Evolutionary conservation across 2,329 filamentous ascomycete genomes (phyloP), one percentile per base, ranked within the genome.

Genomic region (Penicillium frequentans): DNA sequence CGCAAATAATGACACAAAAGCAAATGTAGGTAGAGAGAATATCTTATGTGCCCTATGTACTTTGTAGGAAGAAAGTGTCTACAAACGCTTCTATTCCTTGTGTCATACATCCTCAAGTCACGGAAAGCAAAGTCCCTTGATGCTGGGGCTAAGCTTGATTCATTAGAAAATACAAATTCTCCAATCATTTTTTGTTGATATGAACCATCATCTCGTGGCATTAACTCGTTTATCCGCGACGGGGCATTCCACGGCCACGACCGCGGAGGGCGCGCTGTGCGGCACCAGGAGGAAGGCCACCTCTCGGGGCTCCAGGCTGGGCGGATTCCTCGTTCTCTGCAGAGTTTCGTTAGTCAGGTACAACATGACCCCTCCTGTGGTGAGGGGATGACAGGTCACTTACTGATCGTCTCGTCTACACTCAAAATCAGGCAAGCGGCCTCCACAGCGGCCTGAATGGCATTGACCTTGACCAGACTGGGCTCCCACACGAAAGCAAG

Each of bases 401-500:
- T 79, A 85, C 88, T 92, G 78, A 99, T 98, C 33, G 95, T 99
- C 86, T 99, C 95, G 73, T 99, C 95, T 55, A 99, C 95, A 68
- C 91, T 90, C 69, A 99, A 80, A 66, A 99, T 98, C 80, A 99
- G 79, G 80, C 95, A 99, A 66, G 90, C 90, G 23, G 95, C 95
- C 79, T 99, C 95, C 31, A 93, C 93, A 51, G 95, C 95, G 21
- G 95, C 93, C 80, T 96, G 92, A 64, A 99, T 89, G 65, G 95
- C 95, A 76, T 99, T 99, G 76, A 96, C 84, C 86, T 99, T 99
- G 73, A 99, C 90, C 63, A 98, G 81, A 48, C 90, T 90, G 6
- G 95, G 95, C 79, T 99, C 95, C 95, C 95, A 99, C 43, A 99
- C 95, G 75, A 98, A 99, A 55, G 85, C 88, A 73, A 91, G 89